Conservation (phyloP, 768 basidiomycete species). For the Leucocoprinus birnbaumii region DNA sequence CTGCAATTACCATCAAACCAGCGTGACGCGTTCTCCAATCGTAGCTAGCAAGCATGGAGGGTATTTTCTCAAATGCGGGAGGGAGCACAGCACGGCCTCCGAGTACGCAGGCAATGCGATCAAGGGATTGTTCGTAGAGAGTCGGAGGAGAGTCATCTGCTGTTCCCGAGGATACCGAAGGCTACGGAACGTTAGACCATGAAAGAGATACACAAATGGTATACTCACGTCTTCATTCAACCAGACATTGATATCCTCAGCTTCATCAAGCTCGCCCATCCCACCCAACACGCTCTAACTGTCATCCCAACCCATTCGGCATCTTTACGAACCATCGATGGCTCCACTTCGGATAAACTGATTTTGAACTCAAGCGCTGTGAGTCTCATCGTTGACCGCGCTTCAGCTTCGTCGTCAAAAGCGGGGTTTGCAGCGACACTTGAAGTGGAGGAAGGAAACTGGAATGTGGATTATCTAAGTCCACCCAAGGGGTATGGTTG, state of each 20-base stretch:
- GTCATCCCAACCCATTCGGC: constrained; percentile 70
- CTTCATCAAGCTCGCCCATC: constrained; percentile 79
- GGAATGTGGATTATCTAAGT: constrained; percentile 33
- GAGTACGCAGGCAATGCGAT: constrained; percentile 77
- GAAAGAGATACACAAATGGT: constrained; percentile 1
- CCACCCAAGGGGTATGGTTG: constrained; percentile 38
- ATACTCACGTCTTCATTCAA: constrained; percentile 74
- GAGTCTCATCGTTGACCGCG: constrained; percentile 65
- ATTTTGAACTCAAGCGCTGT: constrained; percentile 84
- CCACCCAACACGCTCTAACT: constrained; percentile 76
- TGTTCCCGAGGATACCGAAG: constrained; percentile 58
- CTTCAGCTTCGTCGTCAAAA: constrained; percentile 54
- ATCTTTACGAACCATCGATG: constrained; percentile 64
- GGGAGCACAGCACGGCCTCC: constrained; percentile 76
- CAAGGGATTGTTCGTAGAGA: constrained; percentile 80
- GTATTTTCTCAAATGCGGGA: constrained; percentile 78
- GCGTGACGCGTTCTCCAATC: constrained; percentile 88
- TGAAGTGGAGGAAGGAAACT: constrained; percentile 32
- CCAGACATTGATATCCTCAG: constrained; percentile 53
- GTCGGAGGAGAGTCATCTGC: constrained; percentile 65
- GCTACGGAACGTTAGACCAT: constrained; percentile 34
- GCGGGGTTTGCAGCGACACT: constrained; percentile 31
- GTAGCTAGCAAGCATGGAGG: constrained; percentile 75
- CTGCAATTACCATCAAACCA: constrained; percentile 83
- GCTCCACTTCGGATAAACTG: constrained; percentile 70